Conservation (phyloP, 257 asterid species). For the Craterostigma plantagineum region DNA sequence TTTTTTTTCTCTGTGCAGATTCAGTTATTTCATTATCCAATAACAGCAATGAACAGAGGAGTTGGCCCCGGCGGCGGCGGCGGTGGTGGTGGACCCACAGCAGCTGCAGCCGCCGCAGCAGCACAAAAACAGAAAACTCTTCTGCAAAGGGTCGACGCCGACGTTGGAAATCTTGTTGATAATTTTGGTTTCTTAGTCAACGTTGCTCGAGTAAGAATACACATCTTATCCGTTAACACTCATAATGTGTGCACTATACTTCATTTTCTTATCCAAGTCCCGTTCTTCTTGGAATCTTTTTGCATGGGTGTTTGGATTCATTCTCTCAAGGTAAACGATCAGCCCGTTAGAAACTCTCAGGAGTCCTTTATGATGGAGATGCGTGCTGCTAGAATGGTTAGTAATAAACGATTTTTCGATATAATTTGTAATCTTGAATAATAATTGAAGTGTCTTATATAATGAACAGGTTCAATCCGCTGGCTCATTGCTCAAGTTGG, state of each 20-base stretch:
- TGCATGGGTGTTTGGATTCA: no score
- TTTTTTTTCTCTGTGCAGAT: not conserved
- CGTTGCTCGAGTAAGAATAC: constrained; percentile 64
- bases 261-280: no score
- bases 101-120: constrained; percentile 61
- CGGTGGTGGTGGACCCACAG: constrained; percentile 37
- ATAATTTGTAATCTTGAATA: no score
- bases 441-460: not conserved
- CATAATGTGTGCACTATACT: no score
- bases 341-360: constrained; percentile 61
- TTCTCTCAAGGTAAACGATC: constrained; percentile 21
- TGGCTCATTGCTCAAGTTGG: constrained; percentile 79
- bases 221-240: no score
- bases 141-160: constrained; percentile 69
- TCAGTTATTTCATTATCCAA: no score
- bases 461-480: constrained; percentile 67
- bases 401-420: constrained; percentile 1
- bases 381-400: constrained; percentile 84
- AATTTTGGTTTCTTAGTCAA: constrained; percentile 62
- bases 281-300: no score
- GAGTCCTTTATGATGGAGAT: constrained; percentile 94
- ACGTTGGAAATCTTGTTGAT: constrained; percentile 65
- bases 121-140: constrained; percentile 73
- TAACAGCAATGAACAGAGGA: constrained; percentile 74
- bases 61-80: constrained; percentile 23